These are phyloP conservation scores for Colletotrichum cuscutae DNA, from an alignment of 2,329 filamentous ascomycete species.

Conservation along the genomic window DNA sequence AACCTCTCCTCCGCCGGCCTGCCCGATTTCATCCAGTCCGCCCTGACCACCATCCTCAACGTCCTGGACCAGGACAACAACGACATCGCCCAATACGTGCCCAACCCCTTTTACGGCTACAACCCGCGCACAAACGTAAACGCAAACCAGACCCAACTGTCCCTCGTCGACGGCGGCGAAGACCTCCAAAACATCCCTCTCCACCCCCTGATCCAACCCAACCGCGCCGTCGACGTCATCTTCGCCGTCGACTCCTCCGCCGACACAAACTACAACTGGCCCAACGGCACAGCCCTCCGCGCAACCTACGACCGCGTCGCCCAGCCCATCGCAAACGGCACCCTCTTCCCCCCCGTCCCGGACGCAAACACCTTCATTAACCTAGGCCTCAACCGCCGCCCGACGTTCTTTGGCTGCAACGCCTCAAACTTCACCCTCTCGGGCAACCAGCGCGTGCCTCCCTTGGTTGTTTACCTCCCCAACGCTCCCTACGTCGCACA, in stretches of 20 bases:
- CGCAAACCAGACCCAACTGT: slow-evolving; percentile 63
- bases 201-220: slow-evolving; percentile 68
- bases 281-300: slow-evolving; percentile 68
- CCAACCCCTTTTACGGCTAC: slow-evolving; percentile 67
- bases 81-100: slow-evolving; percentile 78
- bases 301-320: slow-evolving; percentile 67
- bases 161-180: slow-evolving; percentile 83
- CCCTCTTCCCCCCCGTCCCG: slow-evolving; percentile 69
- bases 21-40: slow-evolving; percentile 48
- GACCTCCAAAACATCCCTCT: slow-evolving; percentile 85
- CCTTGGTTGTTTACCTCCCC: slow-evolving; percentile 88
- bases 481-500: slow-evolving; percentile 81
- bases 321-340: slow-evolving; percentile 59
- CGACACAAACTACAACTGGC: slow-evolving; percentile 68
- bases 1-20: slow-evolving; percentile 45
- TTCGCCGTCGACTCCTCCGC: slow-evolving; percentile 73
- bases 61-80: slow-evolving; percentile 69
- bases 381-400: slow-evolving; percentile 66
- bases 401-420: slow-evolving; percentile 73
- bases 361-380: slow-evolving; percentile 65
- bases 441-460: slow-evolving; percentile 57
- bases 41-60: slow-evolving; percentile 61
- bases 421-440: slow-evolving; percentile 63
- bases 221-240: slow-evolving; percentile 70
- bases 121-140: slow-evolving; percentile 54